phyloP scores from a whole-genome alignment of 345 rosid species.

The Schrenkiella parvula region DNA sequence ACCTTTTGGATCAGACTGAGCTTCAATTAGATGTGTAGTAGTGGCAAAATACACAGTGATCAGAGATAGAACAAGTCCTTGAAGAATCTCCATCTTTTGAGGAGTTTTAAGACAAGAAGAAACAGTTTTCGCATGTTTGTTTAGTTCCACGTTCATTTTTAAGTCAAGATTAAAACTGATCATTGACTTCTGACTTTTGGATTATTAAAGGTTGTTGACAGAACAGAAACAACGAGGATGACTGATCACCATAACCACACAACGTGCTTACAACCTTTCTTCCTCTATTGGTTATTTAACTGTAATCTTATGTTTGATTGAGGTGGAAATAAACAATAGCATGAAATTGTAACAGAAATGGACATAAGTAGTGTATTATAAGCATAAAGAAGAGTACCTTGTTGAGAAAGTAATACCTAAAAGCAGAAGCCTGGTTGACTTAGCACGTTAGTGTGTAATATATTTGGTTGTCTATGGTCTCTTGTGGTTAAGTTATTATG shows the following conservation, averaged over 20 bases:
- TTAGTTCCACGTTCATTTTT: not conserved
- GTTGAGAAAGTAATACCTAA: not conserved
- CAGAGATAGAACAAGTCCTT: not conserved
- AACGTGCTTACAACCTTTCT: conserved; percentile 14
- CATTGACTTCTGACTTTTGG: conserved; percentile 10
- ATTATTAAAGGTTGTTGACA: conserved; percentile 3
- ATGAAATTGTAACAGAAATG: not conserved
- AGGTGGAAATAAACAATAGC: not conserved
- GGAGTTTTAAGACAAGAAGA: not conserved
- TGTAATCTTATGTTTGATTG: not conserved
- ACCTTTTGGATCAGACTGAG: conserved; percentile 30
- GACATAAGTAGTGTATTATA: not conserved
- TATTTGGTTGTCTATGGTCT: not conserved
- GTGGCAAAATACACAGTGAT: conserved; percentile 5
- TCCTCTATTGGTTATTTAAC: not conserved
- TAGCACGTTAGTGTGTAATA: not conserved
- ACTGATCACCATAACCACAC: not conserved
- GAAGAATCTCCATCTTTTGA: conserved; percentile 10
- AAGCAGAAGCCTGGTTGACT: not conserved
- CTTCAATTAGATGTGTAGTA: not conserved
- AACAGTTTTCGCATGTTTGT: conserved; percentile 7
- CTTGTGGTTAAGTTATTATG: not conserved
- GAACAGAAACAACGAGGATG: not conserved
- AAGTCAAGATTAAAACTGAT: conserved; percentile 24
- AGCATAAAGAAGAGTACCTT: not conserved